phyloP scores from a whole-genome alignment of 805 yeast species.

The Grigorovia yakushimaensis region DNA sequence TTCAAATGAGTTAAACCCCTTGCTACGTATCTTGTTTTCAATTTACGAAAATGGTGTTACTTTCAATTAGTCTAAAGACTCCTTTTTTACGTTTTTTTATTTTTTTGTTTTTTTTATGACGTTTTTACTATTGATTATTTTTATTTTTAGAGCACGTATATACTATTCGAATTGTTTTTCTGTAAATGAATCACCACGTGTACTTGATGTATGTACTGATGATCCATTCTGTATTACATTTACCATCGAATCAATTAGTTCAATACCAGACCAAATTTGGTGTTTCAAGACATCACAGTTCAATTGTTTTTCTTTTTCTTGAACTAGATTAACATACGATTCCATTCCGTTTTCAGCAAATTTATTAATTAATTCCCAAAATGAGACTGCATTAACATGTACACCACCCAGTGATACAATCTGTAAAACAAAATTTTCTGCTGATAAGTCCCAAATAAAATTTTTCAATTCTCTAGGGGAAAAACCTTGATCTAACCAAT shows the following conservation, averaged over 20 bases:
- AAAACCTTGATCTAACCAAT: conserved; percentile 52
- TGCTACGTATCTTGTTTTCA: too few relatives aligned
- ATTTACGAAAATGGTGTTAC: too few relatives aligned
- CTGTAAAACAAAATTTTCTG: conserved; percentile 49
- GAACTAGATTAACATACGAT: conserved; percentile 47
- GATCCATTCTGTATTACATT: conserved; percentile 35
- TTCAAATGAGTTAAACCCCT: too few relatives aligned
- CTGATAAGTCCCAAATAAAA: conserved; percentile 45
- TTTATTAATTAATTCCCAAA: conserved; percentile 40
- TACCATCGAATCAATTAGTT: conserved; percentile 38
- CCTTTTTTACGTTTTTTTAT: too few relatives aligned
- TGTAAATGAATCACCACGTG: conserved; percentile 36
- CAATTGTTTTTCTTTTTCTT: conserved; percentile 35
- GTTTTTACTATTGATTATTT: too few relatives aligned
- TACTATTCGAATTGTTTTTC: conserved; percentile 25
- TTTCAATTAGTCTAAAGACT: too few relatives aligned
- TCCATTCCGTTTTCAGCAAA: conserved; percentile 48
- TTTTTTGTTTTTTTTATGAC: too few relatives aligned
- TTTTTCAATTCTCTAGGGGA: conserved; percentile 35
- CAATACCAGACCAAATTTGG: conserved; percentile 57
- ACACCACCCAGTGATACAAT: conserved; percentile 53
- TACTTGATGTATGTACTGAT: conserved; percentile 33
- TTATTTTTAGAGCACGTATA: background rate
- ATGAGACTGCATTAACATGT: conserved; percentile 42
- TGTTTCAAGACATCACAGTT: conserved; percentile 48